Base-by-base conservation (phyloP, 106 monocot genomes). In the Acanthochlamys bracteata region DNA sequence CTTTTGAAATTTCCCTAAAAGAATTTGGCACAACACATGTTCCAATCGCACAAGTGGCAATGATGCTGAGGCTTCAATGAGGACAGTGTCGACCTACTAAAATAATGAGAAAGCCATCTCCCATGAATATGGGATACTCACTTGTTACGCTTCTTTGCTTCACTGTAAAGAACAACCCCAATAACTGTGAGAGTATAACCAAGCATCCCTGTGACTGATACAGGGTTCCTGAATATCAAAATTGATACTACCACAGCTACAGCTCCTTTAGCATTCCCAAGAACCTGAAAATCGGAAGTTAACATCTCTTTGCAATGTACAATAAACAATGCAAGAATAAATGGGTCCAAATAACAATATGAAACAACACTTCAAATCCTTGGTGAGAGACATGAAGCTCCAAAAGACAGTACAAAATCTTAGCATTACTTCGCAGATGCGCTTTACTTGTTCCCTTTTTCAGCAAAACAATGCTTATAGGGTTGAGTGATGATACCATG, bases 241-340 rank as follows among this genome's bases (percentile, higher is more conserved):
- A 93, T 89, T 24, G 93, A 93, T 11, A 93, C 70, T 0, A 93
- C 93, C 46, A 93, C 93, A 1, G 89, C 93, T 0, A 93, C 83
- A 40, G 93, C 93, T 8, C 93, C 93, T 75, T 93, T 93, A 15
- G 93, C 89, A 73, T 93, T 93, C 60, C 93, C 93, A 27, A 93
- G 89, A 63, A 93, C 93, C 93, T 93, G 66, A 19, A 77, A 75
- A 42, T 24, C 55, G 26, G 41, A 53, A 42, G 21, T 63, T 22
- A 63, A 41, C 14, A 63, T 10, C 4, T 24, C 9, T 26, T 61
- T 14, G 41, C 22, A 27, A 59, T n/a, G 26, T 14, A 33, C 6
- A n/a, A 33, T 11, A 59, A 51, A 15, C 17, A 4, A 15, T 15
- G 13, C 51, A 13, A 51, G n/a, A 51, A 51, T 3, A 51, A 15